These are phyloP conservation scores for Acanthamoeba sp. DNA, from an alignment of 208 protist species.

Conservation along the genomic window DNA sequence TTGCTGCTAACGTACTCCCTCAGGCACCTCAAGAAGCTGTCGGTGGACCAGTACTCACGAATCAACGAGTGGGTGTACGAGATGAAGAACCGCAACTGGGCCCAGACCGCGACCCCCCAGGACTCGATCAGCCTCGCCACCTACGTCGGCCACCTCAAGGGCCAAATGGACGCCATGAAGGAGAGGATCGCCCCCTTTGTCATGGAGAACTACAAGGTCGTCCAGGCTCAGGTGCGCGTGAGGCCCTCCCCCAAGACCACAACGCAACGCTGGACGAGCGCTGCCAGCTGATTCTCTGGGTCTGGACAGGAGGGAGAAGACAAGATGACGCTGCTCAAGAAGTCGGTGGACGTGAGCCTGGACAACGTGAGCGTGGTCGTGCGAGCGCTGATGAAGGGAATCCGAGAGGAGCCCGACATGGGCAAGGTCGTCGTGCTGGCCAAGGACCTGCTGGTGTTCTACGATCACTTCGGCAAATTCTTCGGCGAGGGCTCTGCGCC, in stretches of 20 bases:
- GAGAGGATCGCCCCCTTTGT: neutral
- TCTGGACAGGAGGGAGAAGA: neutral
- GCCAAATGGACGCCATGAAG: constrained; percentile 21
- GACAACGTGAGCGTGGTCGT: constrained; percentile 21
- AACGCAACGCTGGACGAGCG: no score
- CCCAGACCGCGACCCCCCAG: neutral
- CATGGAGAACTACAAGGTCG: constrained; percentile 17
- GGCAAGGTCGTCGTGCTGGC: neutral
- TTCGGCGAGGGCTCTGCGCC: neutral
- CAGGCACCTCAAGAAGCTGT: constrained; percentile 14
- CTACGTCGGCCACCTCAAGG: constrained; percentile 5
- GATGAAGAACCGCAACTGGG: neutral
- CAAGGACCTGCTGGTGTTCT: neutral
- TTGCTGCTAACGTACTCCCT: neutral
- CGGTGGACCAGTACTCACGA: neutral
- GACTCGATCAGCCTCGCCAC: neutral
- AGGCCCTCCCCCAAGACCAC: no score
- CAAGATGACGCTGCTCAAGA: neutral
- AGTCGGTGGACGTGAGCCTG: constrained; percentile 17
- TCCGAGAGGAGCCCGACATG: constrained; percentile 6
- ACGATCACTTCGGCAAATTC: constrained; percentile 6
- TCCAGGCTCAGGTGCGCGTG: neutral
- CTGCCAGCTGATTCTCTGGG: no score
- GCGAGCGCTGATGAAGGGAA: constrained; percentile 1
- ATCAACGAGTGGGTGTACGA: constrained; percentile 34